These are phyloP conservation scores for Grammothele lineata DNA, from an alignment of 768 basidiomycete species.

Conservation along the genomic window DNA sequence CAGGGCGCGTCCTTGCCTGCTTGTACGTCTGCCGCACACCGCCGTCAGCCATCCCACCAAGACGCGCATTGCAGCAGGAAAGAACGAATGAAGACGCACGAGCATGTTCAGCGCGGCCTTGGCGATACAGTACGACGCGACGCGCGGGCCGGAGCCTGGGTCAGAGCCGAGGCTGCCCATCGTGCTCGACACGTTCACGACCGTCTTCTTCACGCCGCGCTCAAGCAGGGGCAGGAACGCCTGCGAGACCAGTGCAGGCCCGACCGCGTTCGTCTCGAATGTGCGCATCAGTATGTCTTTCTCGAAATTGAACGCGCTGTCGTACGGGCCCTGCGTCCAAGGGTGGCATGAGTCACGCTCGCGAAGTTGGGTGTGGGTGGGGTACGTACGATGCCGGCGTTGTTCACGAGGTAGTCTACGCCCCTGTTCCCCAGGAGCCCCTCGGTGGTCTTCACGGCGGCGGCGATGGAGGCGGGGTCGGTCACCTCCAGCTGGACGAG, in stretches of 20 bases:
- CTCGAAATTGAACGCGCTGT: slow-evolving; percentile 26
- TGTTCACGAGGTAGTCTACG: slow-evolving; percentile 38
- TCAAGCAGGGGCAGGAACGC: slow-evolving; percentile 31
- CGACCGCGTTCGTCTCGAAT: slow-evolving; percentile 31
- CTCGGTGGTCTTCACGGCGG: slow-evolving; percentile 15
- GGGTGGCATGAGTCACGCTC: too few relatives aligned
- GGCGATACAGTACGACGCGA: slow-evolving; percentile 30
- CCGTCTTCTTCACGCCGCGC: slow-evolving; percentile 24
- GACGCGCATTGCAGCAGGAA: background rate
- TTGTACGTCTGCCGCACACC: slow-evolving; percentile 12
- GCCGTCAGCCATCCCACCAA: background rate
- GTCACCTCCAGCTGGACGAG: slow-evolving; percentile 29
- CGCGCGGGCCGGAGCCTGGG: slow-evolving; percentile 12
- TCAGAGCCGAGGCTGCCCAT: slow-evolving; percentile 29
- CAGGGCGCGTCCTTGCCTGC: slow-evolving; percentile 11
- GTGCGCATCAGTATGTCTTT: slow-evolving; percentile 19
- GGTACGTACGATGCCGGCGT: slow-evolving; percentile 28
- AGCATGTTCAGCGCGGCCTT: slow-evolving; percentile 39
- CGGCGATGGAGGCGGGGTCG: slow-evolving; percentile 23
- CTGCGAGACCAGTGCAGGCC: slow-evolving; percentile 32
- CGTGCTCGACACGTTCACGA: slow-evolving; percentile 31
- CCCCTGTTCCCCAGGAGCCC: slow-evolving; percentile 26
- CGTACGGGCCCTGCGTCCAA: slow-evolving; percentile 13
- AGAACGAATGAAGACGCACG: slow-evolving; percentile 20
- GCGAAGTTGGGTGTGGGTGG: background rate